phyloP scores from a whole-genome alignment of 805 yeast species.

The Schwanniomyces pseudopolymorphus region DNA sequence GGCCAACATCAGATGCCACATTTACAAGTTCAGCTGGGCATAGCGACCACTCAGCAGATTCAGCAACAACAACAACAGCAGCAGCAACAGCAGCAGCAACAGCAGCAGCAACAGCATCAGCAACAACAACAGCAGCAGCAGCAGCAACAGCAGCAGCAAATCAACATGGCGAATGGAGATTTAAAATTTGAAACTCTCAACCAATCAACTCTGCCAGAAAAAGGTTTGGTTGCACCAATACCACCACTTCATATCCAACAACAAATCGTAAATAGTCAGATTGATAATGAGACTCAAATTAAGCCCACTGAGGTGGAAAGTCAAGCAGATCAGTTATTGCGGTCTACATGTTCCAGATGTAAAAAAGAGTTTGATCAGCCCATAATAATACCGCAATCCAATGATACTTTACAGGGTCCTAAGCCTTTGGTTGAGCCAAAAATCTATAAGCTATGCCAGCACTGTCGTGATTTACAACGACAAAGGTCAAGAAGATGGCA shows the following conservation, averaged over 20 bases:
- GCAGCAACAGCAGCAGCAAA: slow-evolving; percentile 7
- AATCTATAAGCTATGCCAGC: slow-evolving; percentile 57
- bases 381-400: slow-evolving; percentile 29
- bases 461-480: slow-evolving; percentile 63
- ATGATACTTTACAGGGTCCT: slow-evolving; percentile 14
- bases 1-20: neutral
- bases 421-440: slow-evolving; percentile 40
- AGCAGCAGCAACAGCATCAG: slow-evolving; percentile 12
- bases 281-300: neutral
- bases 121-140: slow-evolving; percentile 7
- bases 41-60: neutral
- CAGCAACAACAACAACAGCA: slow-evolving; percentile 5
- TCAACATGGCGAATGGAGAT: slow-evolving; percentile 1
- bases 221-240: slow-evolving; percentile 29
- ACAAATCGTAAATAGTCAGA: slow-evolving; percentile 25
- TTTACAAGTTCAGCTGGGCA: neutral
- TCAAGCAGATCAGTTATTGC: slow-evolving; percentile 24
- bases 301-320: slow-evolving; percentile 3
- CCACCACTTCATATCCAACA: slow-evolving; percentile 47
- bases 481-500: slow-evolving; percentile 68
- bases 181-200: neutral
- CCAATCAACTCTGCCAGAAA: slow-evolving; percentile 4
- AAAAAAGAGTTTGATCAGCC: slow-evolving; percentile 57
- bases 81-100: slow-evolving; percentile 3
- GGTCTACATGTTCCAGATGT: slow-evolving; percentile 54